phyloP scores from a whole-genome alignment of 1,284 basidiomycete genomes.

The Naganishia albida region DNA sequence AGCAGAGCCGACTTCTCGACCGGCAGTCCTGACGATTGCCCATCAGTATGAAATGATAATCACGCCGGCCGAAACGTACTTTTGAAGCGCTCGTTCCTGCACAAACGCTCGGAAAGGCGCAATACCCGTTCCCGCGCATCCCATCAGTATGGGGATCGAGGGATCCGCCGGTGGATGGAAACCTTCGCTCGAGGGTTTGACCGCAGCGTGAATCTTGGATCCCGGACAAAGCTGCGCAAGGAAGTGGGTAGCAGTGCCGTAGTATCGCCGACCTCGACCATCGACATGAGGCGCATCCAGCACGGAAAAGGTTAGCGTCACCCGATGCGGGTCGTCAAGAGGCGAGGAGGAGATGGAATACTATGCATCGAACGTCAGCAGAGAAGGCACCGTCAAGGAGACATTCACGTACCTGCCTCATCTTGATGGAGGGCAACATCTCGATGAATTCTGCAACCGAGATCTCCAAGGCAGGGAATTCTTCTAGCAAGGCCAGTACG shows the following conservation, averaged over 20 bases:
- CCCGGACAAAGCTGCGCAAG: constrained; percentile 57
- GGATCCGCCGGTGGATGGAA: constrained; percentile 60
- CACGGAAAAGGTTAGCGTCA: constrained; percentile 59
- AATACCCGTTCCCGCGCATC: constrained; percentile 59
- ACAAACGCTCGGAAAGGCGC: constrained; percentile 63
- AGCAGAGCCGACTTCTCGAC: constrained; percentile 56
- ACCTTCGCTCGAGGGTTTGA: constrained; percentile 55
- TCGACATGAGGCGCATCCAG: constrained; percentile 54
- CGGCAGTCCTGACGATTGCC: constrained; percentile 45
- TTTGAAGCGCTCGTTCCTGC: constrained; percentile 60
- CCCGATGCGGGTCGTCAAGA: constrained; percentile 56
- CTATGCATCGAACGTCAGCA: constrained; percentile 39
- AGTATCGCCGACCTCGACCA: constrained; percentile 46
- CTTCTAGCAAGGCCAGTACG: constrained; percentile 58
- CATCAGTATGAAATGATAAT: neutral
- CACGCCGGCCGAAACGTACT: constrained; percentile 33
- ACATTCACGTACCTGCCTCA: constrained; percentile 43
- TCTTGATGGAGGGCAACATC: constrained; percentile 59
- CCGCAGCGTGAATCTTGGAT: constrained; percentile 57
- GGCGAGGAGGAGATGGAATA: constrained; percentile 63
- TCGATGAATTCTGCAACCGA: constrained; percentile 55
- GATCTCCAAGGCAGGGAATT: constrained; percentile 54
- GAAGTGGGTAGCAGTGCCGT: constrained; percentile 60
- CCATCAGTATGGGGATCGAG: constrained; percentile 57
- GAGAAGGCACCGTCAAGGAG: neutral